phyloP scores from a whole-genome alignment of 2,329 filamentous ascomycete genomes.

The Botryosphaeria agaves region DNA sequence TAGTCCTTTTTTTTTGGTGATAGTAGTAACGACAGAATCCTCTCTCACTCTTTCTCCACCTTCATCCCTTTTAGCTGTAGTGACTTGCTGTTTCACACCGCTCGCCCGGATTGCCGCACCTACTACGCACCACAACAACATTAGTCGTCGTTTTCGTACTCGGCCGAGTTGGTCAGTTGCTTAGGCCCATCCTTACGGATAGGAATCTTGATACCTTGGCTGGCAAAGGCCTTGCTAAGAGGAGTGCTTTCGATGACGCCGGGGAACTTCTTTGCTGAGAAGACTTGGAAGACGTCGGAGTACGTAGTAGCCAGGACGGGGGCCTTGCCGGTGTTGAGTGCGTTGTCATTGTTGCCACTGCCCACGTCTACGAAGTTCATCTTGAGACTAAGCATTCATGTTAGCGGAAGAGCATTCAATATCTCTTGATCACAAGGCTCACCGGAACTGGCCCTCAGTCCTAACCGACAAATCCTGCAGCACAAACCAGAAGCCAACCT shows the following conservation, averaged over 20 bases:
- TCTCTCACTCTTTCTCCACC: too few relatives aligned
- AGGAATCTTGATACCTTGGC: constrained; percentile 91
- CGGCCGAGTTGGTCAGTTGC: constrained; percentile 23
- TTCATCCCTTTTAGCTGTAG: too few relatives aligned
- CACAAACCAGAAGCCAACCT: constrained; percentile 90
- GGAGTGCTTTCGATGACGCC: constrained; percentile 89
- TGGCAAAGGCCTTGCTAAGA: constrained; percentile 81
- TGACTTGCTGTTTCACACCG: too few relatives aligned
- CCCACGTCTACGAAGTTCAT: constrained; percentile 78
- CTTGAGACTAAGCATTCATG: constrained; percentile 38
- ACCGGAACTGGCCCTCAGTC: constrained; percentile 85
- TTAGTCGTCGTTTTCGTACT: constrained; percentile 24
- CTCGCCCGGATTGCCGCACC: too few relatives aligned
- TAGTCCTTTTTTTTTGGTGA: too few relatives aligned
- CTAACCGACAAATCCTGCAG: constrained; percentile 88
- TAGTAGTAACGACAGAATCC: too few relatives aligned
- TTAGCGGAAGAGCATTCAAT: neutral
- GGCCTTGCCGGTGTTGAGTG: constrained; percentile 56
- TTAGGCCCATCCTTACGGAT: constrained; percentile 69
- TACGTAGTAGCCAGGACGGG: constrained; percentile 75
- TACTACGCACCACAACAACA: too few relatives aligned
- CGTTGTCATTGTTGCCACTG: constrained; percentile 25
- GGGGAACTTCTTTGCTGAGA: constrained; percentile 94
- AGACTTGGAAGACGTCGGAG: constrained; percentile 82
- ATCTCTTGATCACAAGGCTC: too few relatives aligned